These are phyloP conservation scores for Fusarium fracticaudum DNA, from an alignment of 2,329 filamentous ascomycete species.

Conservation along the genomic window DNA sequence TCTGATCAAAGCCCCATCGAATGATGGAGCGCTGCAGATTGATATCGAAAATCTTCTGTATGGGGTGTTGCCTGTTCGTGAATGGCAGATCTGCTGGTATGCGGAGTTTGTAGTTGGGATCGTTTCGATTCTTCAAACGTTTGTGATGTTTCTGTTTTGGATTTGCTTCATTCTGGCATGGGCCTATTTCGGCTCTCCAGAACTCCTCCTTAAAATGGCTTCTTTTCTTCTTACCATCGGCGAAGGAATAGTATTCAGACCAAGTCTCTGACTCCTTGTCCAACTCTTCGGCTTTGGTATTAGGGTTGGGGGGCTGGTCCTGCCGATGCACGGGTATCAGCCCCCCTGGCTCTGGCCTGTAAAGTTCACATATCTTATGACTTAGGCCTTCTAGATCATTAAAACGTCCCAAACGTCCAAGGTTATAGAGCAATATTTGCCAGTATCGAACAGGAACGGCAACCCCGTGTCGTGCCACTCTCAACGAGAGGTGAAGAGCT, in stretches of 20 bases:
- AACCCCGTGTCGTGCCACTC: slow-evolving; percentile 45
- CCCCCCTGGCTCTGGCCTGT: slow-evolving; percentile 43
- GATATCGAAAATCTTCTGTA: slow-evolving; percentile 57
- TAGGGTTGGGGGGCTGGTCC: slow-evolving; percentile 51
- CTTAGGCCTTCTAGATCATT: slow-evolving; percentile 57
- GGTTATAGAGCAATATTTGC: slow-evolving; percentile 55
- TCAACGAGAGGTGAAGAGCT: slow-evolving; percentile 45
- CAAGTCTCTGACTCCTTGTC: neutral
- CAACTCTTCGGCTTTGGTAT: neutral
- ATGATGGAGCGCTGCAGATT: slow-evolving; percentile 53
- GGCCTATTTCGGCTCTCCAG: slow-evolving; percentile 37
- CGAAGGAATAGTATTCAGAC: slow-evolving; percentile 7
- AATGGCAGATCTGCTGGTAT: slow-evolving; percentile 55
- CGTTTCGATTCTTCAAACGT: neutral
- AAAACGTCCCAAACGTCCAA: slow-evolving; percentile 56
- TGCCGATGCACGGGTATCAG: slow-evolving; percentile 55
- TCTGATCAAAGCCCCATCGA: slow-evolving; percentile 57
- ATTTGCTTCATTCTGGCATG: neutral
- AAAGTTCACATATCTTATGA: slow-evolving; percentile 54
- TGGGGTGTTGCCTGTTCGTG: slow-evolving; percentile 55
- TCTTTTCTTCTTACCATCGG: slow-evolving; percentile 12
- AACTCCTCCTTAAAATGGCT: slow-evolving; percentile 37
- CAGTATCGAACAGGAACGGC: slow-evolving; percentile 52
- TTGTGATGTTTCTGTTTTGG: neutral
- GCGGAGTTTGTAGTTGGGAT: slow-evolving; percentile 14